phyloP scores from a whole-genome alignment of 208 protist species.

The Pavlovales sp. region DNA sequence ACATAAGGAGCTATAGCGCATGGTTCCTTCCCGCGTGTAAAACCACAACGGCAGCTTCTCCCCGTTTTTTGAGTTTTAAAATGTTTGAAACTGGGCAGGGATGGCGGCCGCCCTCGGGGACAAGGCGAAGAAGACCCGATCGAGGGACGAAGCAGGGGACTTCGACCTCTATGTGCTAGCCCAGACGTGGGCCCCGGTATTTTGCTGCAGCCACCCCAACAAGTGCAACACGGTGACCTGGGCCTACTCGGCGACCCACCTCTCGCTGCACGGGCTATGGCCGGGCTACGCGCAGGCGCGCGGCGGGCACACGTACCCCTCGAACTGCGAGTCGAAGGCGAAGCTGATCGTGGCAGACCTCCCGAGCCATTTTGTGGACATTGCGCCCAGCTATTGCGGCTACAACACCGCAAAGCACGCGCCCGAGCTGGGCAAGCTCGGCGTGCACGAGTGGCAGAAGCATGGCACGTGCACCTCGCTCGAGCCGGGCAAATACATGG shows the following conservation, averaged over 20 bases:
- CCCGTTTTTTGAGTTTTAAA: no score
- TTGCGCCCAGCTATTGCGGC: background rate
- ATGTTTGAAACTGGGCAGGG: no score
- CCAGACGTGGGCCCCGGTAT: constrained; percentile 19
- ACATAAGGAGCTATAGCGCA: no score
- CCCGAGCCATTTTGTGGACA: constrained; percentile 29
- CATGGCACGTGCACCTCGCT: constrained; percentile 33
- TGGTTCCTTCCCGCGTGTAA: no score
- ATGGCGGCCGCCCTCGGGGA: no score
- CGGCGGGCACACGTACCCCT: background rate
- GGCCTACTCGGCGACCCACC: constrained; percentile 14
- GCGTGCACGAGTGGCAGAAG: constrained; percentile 40
- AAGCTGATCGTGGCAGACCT: background rate
- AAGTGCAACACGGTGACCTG: constrained; percentile 12
- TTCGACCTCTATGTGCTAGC: constrained; percentile 40
- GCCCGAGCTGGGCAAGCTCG: constrained; percentile 10
- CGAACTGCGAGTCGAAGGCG: background rate
- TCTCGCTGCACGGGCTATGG: constrained; percentile 38
- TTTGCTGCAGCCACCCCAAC: constrained; percentile 17
- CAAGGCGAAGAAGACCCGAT: no score
- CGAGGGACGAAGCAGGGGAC: background rate
- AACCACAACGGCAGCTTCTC: no score
- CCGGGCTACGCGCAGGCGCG: background rate
- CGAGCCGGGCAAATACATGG: background rate
- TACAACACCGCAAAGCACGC: constrained; percentile 5